These are phyloP conservation scores for Wallacemonas sp. DNA, from an alignment of 208 protist genomes.

Conservation along the genomic window DNA sequence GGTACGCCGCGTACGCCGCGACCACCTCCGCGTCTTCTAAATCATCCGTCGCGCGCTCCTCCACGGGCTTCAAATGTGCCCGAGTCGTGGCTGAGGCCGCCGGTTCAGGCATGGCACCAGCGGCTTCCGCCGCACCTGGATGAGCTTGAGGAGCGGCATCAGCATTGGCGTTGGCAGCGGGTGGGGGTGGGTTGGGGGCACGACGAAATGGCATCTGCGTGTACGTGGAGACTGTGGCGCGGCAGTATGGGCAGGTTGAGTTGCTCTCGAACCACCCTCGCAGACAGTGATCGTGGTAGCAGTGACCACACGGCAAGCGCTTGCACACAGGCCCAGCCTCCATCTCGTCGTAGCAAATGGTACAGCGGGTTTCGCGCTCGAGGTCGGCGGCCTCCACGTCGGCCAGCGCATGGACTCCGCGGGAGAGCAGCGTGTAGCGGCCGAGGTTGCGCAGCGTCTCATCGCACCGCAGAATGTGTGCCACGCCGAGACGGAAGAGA, in stretches of 20 bases:
- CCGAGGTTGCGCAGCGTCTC: slow-evolving; percentile 33
- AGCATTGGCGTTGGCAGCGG: slow-evolving; percentile 20
- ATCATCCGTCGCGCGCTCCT: background rate
- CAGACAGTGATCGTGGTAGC: slow-evolving; percentile 82
- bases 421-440: slow-evolving; percentile 44
- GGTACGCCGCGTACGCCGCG: slow-evolving; percentile 35
- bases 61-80: background rate
- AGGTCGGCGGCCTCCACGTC: slow-evolving; percentile 61
- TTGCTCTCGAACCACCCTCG: slow-evolving; percentile 75
- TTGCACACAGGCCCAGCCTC: slow-evolving; percentile 36
- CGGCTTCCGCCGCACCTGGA: background rate
- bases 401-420: slow-evolving; percentile 25
- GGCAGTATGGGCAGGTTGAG: slow-evolving; percentile 85
- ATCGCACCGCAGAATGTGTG: slow-evolving; percentile 31
- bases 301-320: slow-evolving; percentile 79
- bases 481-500: slow-evolving; percentile 47
- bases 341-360: slow-evolving; percentile 90
- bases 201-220: background rate
- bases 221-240: slow-evolving; percentile 46
- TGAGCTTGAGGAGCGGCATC: slow-evolving; percentile 2
- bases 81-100: background rate
- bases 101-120: no score
- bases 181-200: no score
- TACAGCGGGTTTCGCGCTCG: slow-evolving; percentile 55
- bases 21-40: slow-evolving; percentile 23